A percentile compares a stretch with the other conserved stretches of the same genome.
These are phyloP conservation scores for Aphanomyces invadans DNA, from an alignment of 352 stramenopile species.

Conservation along the genomic window DNA sequence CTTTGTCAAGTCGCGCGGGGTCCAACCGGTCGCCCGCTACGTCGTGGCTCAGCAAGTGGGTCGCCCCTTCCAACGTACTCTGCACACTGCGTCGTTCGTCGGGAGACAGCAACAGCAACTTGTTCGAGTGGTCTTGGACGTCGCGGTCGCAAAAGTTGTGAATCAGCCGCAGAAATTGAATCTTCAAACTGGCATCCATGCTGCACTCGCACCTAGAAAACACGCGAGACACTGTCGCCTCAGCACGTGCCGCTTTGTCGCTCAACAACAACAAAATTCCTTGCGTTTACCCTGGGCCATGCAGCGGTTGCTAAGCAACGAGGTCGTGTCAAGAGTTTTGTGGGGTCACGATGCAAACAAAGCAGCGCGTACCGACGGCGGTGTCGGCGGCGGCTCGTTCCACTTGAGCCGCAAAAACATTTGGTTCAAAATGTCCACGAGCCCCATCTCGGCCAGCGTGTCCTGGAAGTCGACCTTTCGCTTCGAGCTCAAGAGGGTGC, in stretches of 20 bases:
- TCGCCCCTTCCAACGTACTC: constrained; percentile 9
- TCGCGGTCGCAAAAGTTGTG: constrained; percentile 96
- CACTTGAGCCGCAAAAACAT: constrained; percentile 95
- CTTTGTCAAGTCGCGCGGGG: constrained; percentile 62
- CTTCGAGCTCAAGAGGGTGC: constrained; percentile 91
- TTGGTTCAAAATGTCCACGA: constrained; percentile 84
- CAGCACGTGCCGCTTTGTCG: too few species aligned
- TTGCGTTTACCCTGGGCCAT: constrained; percentile 40
- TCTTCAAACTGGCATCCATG: constrained; percentile 89
- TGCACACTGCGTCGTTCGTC: constrained; percentile 33
- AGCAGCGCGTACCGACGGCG: constrained; percentile 26
- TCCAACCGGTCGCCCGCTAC: constrained; percentile 30
- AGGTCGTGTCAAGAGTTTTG: too few species aligned
- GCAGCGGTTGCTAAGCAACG: constrained; percentile 30
- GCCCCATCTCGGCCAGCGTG: constrained; percentile 72
- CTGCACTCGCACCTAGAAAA: constrained; percentile 86
- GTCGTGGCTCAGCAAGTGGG: too few species aligned
- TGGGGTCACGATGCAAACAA: too few species aligned
- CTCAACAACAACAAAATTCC: too few species aligned
- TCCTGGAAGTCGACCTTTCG: constrained; percentile 91
- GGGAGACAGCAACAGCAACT: constrained; percentile 70
- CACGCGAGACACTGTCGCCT: too few species aligned
- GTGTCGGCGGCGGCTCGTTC: constrained; percentile 41
- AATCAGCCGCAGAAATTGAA: constrained; percentile 93
- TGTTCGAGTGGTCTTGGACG: constrained; percentile 75